Conservation (phyloP, 1,284 basidiomycete genomes). For the Ceratorhiza oryzae-sativae region DNA sequence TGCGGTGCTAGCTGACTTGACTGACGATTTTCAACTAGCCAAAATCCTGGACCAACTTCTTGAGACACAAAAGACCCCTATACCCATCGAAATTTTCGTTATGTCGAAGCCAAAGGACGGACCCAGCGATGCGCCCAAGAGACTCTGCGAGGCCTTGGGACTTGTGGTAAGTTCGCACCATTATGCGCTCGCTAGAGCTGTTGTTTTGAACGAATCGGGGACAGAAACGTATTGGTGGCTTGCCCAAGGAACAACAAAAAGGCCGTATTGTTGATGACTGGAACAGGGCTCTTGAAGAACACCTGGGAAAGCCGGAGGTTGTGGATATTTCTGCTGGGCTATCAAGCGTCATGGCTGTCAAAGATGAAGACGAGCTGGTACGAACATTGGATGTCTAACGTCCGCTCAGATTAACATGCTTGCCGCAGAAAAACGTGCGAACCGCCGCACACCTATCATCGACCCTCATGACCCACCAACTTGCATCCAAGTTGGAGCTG, state of each 20-base stretch:
- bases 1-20: constrained; percentile 18
- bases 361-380: constrained; percentile 91
- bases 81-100: constrained; percentile 70
- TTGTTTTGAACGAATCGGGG: constrained; percentile 39
- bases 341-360: constrained; percentile 81
- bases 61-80: constrained; percentile 56
- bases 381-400: constrained; percentile 48
- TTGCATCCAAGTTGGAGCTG: constrained; percentile 86
- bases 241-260: constrained; percentile 78
- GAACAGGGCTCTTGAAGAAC: constrained; percentile 64
- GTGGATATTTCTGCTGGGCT: constrained; percentile 81
- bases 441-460: constrained; percentile 83
- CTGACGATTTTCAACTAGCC: constrained; percentile 56
- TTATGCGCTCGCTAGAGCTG: not conserved
- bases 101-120: constrained; percentile 78
- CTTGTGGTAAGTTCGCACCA: not conserved
- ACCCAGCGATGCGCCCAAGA: constrained; percentile 69
- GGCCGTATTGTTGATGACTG: constrained; percentile 86
- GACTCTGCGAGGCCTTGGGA: constrained; percentile 62
- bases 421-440: constrained; percentile 72
- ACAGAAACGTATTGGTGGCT: constrained; percentile 69
- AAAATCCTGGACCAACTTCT: constrained; percentile 77
- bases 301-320: constrained; percentile 65
- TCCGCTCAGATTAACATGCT: constrained; percentile 20
- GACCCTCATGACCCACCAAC: constrained; percentile 84